Base-by-base conservation (phyloP, 2,329 filamentous ascomycete genomes). In the Aspergillus latus region DNA sequence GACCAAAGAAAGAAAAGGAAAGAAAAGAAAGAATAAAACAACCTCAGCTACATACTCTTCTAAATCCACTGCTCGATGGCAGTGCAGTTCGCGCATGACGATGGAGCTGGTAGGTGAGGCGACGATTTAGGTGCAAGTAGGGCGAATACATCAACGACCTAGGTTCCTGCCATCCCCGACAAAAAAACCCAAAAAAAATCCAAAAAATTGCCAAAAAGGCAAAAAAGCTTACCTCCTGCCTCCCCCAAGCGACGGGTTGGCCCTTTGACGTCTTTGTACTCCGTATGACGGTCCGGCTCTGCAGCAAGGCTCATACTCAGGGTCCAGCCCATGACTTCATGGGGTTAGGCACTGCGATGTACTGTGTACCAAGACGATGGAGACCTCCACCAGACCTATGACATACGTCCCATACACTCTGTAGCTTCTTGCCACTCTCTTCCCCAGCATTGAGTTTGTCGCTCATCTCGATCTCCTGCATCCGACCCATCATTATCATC, bases 261-360 rank as follows among this genome's bases (percentile, higher is more conserved):
- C 21, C 42, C 42, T 28, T 15, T 50, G 48, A 50, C 37, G 48
- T 50, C 48, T 32, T 43, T 15, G 30, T 8, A 5, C 21, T 44
- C 21, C 10, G 26, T 44, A 37, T 43, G 36, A 13, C 49, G 29
- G 29, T 11, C 4, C 39, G 16, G 39, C 39, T 34, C 34, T 37
- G 34, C 34, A 37, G 34, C 2, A 34, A 8, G 7, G 34, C 10
- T 13, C 13, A 13, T 37, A 37, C 34, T 37, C 34, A 49, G 47
- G 47, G 47, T 40, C 47, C 32, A 29, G n/a, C 11, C 28, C 46
- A 40, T 49, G 47, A 49, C 47, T 40, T 49, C 47, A 49, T 21
- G 21, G 21, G 21, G 21, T 21, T 21, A 21, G 3, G 21, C 21
- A 21, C 21, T 21, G 21, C 21, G 21, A 21, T 21, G 21, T 39